Evolutionary conservation across 2,329 filamentous ascomycete species (phyloP), one percentile per base, ranked within the genome.

Genomic region (Aspergillus proliferans): DNA sequence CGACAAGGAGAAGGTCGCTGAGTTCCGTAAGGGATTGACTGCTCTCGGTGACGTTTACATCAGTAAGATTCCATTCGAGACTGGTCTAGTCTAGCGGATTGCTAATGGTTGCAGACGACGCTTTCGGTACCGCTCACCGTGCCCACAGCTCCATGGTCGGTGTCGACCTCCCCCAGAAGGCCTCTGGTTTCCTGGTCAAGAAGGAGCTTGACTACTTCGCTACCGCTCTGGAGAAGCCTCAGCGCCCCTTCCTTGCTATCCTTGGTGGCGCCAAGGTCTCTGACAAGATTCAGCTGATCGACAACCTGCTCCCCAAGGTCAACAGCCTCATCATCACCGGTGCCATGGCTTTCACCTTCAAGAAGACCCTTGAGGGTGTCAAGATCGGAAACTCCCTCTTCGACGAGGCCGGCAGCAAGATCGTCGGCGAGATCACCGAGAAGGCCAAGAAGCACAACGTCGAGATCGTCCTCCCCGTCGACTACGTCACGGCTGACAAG

Each of bases 151-250:
- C 92, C 72, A 98, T 98, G 93, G 93, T 98, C 64, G 93, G 93
- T 66, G 82, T 96, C 57, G 84, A 96, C 59, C 86, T 98, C 44
- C 91, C 92, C 61, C 89, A 97, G 73, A 96, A 95, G 80, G 93
- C 93, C 8, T 88, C 92, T 49, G 93, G 93, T 55, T 98, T 96
- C 85, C 84, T 98, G 66, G 90, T 98, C 81, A 98, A 98, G 87
- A 98, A 97, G 81, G 93, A 98, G 76, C 87, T 98, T 56, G 93
- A 98, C 70, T 98, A 98, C 85, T 98, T 98, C 70, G 93, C 93
- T 58, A 83, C 96, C 79, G 93, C 90, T 36, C 87, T 98, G 53
- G 93, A 98, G 79, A 84, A 81, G 63, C 93, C 93, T 54, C 81
- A 94, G 77, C 85, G 92, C 49, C 93, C 93, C 53, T 98, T 98